Percentiles rank a stretch among this genome's conserved stretches.
These are phyloP conservation scores for Cyamopsis tetragonoloba DNA, from an alignment of 306 rosid species.

Conservation along the genomic window DNA sequence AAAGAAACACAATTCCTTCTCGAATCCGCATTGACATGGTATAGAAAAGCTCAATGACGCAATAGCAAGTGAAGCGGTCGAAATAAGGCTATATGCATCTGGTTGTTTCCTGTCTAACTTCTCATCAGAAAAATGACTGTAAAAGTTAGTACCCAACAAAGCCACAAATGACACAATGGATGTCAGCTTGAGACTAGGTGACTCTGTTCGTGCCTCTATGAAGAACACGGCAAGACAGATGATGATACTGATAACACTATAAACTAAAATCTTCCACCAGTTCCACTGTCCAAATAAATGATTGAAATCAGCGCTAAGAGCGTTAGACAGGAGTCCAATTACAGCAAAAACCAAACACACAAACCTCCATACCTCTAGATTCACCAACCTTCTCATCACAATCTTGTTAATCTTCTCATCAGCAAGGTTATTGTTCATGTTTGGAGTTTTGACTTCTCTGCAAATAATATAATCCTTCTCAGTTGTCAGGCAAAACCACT, in stretches of 20 bases:
- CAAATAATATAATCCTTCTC: no score
- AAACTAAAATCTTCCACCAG: neutral
- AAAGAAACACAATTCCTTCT: neutral
- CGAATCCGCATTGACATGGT: slow-evolving; percentile 1
- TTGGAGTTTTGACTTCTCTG: no score
- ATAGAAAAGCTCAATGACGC: neutral
- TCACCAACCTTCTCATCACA: neutral
- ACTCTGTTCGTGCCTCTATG: neutral
- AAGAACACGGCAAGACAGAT: neutral
- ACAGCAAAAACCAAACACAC: neutral
- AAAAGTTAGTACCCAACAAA: neutral
- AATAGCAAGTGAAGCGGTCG: neutral
- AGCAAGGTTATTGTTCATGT: no score
- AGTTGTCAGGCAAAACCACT: no score
- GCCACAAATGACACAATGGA: neutral
- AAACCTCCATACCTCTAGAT: neutral
- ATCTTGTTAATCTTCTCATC: no score
- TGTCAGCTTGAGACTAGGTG: neutral
- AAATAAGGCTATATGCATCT: neutral
- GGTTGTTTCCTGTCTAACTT: neutral
- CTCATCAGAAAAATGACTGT: neutral
- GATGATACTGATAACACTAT: neutral
- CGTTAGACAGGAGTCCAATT: neutral
- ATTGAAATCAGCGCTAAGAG: slow-evolving; percentile 6
- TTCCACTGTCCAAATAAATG: neutral